These are phyloP conservation scores for Elaeis guineensis DNA, from an alignment of 176 grass and related monocot species.

Conservation along the genomic window DNA sequence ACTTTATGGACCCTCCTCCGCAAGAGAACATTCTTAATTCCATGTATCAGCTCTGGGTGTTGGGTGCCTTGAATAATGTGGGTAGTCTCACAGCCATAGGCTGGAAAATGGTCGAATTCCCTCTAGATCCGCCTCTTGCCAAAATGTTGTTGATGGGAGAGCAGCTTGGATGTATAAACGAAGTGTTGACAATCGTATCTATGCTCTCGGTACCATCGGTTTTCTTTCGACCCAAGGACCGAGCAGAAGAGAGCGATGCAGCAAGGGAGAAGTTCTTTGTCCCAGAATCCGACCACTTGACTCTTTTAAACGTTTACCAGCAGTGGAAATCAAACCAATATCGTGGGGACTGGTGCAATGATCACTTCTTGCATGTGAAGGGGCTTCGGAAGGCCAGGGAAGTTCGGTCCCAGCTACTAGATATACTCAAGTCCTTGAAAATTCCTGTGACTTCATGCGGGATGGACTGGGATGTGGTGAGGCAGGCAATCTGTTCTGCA, in stretches of 20 bases:
- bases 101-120: constrained; percentile 99
- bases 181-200: constrained; percentile 96
- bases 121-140: constrained; percentile 82
- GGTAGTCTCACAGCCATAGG: constrained; percentile 81
- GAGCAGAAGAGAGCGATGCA: constrained; percentile 89
- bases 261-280: constrained; percentile 99
- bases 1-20: constrained; percentile 97
- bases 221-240: constrained; percentile 93
- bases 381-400: constrained; percentile 89
- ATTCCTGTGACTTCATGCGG: constrained; percentile 75
- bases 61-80: constrained; percentile 91
- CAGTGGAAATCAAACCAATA: constrained; percentile 97
- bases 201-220: constrained; percentile 98
- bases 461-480: constrained; percentile 89
- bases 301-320: constrained; percentile 82
- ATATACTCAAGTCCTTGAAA: constrained; percentile 84
- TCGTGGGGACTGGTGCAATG: constrained; percentile 95
- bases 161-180: constrained; percentile 69
- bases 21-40: constrained; percentile 99
- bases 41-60: constrained; percentile 98
- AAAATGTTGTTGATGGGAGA: constrained; percentile 99
- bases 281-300: constrained; percentile 92
- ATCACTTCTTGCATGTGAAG: constrained; percentile 93
- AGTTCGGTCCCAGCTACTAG: constrained; percentile 82
- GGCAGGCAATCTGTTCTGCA: constrained; percentile 86